A percentile compares a stretch with the other conserved stretches of the same genome.
Evolutionary conservation across 2,329 filamentous ascomycete species (phyloP).

Genomic region (Aspergillus costaricaensis): DNA sequence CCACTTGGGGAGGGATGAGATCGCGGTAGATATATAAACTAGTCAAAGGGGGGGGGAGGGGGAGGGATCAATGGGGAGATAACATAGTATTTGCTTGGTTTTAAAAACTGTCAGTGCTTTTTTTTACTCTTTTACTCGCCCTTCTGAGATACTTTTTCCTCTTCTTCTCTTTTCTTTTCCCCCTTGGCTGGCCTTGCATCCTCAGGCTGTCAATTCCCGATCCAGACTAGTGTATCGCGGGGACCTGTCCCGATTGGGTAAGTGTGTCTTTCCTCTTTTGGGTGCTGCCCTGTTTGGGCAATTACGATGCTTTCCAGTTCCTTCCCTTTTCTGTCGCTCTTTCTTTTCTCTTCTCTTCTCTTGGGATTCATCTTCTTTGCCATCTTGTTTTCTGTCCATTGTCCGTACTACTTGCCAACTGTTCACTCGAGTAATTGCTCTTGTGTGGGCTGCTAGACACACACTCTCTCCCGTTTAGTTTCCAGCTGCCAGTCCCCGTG

Average conservation of each 20-base stretch:
- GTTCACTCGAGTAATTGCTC: background rate
- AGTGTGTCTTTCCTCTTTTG: slow-evolving; percentile 27
- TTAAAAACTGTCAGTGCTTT: background rate
- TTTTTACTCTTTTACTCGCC: background rate
- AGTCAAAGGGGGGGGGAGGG: too few species aligned
- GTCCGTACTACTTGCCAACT: background rate
- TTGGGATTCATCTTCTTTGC: background rate
- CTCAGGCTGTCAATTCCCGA: slow-evolving; percentile 19
- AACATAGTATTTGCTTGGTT: background rate
- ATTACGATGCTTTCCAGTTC: slow-evolving; percentile 4
- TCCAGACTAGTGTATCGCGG: slow-evolving; percentile 24
- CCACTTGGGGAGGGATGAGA: background rate
- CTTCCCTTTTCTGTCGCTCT: slow-evolving; percentile 9
- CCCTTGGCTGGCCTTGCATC: slow-evolving; percentile 7
- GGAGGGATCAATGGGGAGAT: background rate
- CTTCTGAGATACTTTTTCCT: background rate
- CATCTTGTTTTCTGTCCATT: background rate
- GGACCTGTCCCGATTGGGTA: slow-evolving; percentile 24
- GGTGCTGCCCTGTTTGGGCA: slow-evolving; percentile 29
- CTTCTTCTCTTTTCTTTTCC: background rate
- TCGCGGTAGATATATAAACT: background rate
- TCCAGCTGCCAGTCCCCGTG: background rate
- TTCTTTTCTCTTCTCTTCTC: background rate
- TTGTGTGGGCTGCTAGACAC: background rate
- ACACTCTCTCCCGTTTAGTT: background rate